Conservation (phyloP, 228 moss, liverwort and hornwort species). For the Sphagnum fallax region DNA sequence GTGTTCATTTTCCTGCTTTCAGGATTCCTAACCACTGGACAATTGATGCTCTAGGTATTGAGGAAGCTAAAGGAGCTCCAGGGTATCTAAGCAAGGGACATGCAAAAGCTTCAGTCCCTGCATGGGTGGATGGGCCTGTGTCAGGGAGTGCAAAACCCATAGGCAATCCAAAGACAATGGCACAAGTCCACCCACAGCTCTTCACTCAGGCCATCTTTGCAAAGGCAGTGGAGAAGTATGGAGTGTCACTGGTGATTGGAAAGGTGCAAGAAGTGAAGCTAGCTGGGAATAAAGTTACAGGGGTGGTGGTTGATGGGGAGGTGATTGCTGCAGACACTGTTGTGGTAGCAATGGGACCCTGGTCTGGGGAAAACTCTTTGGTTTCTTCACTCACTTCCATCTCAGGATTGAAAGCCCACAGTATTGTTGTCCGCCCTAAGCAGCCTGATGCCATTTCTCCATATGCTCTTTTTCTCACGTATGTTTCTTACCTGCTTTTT, state of each 20-base stretch:
- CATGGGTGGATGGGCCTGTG: conserved; percentile 41
- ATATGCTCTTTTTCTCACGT: conserved; percentile 70
- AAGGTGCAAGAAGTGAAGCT: conserved; percentile 77
- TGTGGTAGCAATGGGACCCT: conserved; percentile 92
- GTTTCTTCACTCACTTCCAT: conserved; percentile 69
- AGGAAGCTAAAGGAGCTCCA: neutral
- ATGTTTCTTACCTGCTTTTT: neutral
- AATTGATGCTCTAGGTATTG: neutral
- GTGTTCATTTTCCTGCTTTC: too few relatives aligned
- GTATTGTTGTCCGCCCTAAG: conserved; percentile 78
- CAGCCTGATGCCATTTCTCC: conserved; percentile 51
- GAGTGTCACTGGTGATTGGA: conserved; percentile 64
- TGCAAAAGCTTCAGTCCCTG: conserved; percentile 18
- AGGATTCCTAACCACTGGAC: too few relatives aligned
- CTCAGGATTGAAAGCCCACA: conserved; percentile 79
- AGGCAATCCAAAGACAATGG: conserved; percentile 61
- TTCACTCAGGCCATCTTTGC: conserved; percentile 70
- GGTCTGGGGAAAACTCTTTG: conserved; percentile 72
- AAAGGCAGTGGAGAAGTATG: conserved; percentile 49
- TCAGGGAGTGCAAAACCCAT: conserved; percentile 41
- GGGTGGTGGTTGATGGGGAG: conserved; percentile 63
- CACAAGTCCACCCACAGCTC: conserved; percentile 87
- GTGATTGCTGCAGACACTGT: conserved; percentile 63
- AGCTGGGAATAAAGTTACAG: conserved; percentile 40
- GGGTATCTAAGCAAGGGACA: conserved; percentile 1